Percentiles rank a stretch among this genome's conserved stretches.
phyloP scores from a whole-genome alignment of 169 alveolate species.

The Cryptosporidium andersoni region DNA sequence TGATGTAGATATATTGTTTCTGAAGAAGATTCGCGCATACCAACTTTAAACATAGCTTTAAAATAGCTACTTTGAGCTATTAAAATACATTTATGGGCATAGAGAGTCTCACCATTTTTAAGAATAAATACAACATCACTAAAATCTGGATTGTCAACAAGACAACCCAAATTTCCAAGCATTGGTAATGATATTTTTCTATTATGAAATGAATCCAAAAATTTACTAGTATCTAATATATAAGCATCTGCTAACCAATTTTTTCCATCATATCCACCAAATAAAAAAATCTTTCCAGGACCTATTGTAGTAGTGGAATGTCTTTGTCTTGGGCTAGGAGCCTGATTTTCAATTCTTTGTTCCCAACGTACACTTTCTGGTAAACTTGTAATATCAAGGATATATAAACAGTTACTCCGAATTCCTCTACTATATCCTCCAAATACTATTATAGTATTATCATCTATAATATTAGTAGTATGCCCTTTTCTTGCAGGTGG shows the following conservation, averaged over 20 bases:
- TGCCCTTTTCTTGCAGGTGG: constrained; percentile 81
- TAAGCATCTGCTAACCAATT: constrained; percentile 73
- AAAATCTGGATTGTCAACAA: constrained; percentile 68
- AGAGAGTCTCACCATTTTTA: constrained; percentile 23
- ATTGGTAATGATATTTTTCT: constrained; percentile 53
- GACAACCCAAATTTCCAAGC: constrained; percentile 38
- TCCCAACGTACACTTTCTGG: constrained; percentile 49
- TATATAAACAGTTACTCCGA: constrained; percentile 35
- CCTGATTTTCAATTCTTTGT: constrained; percentile 16
- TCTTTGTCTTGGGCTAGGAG: constrained; percentile 68
- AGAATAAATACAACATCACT: constrained; percentile 49
- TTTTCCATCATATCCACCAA: constrained; percentile 81
- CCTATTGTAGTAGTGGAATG: constrained; percentile 12
- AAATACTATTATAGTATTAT: constrained; percentile 24
- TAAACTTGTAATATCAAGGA: constrained; percentile 35
- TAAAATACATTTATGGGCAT: constrained; percentile 58
- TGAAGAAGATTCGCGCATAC: constrained; percentile 36
- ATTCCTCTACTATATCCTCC: constrained; percentile 69
- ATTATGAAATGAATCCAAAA: constrained; percentile 21
- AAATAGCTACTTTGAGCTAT: constrained; percentile 54
- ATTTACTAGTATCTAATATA: constrained; percentile 71
- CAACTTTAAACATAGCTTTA: constrained; percentile 52
- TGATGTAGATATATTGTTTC: constrained; percentile 32
- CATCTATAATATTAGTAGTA: constrained; percentile 71
- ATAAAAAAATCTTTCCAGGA: constrained; percentile 73